Conservation (phyloP, 1,139 yeast species). For the Zygosaccharomyces pseudobailii region DNA sequence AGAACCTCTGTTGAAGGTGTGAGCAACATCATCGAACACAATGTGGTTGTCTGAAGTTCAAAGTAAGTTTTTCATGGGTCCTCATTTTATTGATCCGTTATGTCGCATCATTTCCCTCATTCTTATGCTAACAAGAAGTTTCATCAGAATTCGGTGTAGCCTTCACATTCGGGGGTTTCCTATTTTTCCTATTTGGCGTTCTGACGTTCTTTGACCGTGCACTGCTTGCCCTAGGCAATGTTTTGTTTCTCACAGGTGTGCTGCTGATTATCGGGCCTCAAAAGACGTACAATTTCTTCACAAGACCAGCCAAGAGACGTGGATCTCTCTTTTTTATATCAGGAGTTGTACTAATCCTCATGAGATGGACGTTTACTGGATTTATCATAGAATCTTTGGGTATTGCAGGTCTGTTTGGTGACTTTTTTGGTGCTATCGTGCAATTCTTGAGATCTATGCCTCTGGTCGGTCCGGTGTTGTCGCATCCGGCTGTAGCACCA, state of each 20-base stretch:
- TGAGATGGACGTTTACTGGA: constrained; percentile 78
- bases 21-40: neutral
- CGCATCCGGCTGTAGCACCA: constrained; percentile 82
- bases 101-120: neutral
- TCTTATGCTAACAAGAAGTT: constrained; percentile 13
- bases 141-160: constrained; percentile 82
- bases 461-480: constrained; percentile 76
- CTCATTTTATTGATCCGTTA: neutral
- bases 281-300: constrained; percentile 76
- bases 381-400: constrained; percentile 83
- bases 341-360: constrained; percentile 72
- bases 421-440: constrained; percentile 85
- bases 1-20: neutral
- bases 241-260: constrained; percentile 73
- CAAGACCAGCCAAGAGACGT: constrained; percentile 79
- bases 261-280: constrained; percentile 83
- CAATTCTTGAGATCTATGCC: constrained; percentile 87
- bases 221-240: constrained; percentile 82
- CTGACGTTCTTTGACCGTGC: constrained; percentile 87
- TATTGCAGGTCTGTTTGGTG: constrained; percentile 84
- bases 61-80: constrained; percentile 45
- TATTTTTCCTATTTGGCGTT: constrained; percentile 77
- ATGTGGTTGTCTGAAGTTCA: constrained; percentile 80
- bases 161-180: constrained; percentile 80
- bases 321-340: constrained; percentile 74